Conservation (phyloP, 202 grass and related monocot genomes). For the Hordeum pubiflorum region DNA sequence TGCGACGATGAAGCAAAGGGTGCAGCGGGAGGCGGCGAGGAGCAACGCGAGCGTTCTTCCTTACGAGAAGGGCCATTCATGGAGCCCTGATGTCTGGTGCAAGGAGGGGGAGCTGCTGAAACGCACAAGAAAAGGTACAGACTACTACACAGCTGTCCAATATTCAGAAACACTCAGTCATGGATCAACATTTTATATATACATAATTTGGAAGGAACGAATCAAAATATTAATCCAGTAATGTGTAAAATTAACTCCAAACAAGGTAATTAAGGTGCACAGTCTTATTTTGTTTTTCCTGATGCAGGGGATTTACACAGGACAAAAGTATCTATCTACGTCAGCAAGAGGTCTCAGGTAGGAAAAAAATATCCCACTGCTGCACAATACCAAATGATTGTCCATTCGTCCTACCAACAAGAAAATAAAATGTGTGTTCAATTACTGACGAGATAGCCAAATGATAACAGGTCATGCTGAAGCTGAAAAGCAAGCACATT, state of each 20-base stretch:
- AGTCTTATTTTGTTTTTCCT: slow-evolving; percentile 16
- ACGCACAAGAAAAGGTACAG: slow-evolving; percentile 74
- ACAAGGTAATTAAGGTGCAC: background rate
- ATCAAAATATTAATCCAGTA: background rate
- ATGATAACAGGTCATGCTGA: slow-evolving; percentile 69
- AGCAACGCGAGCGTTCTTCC: slow-evolving; percentile 76
- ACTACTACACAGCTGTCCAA: background rate
- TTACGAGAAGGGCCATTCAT: slow-evolving; percentile 66
- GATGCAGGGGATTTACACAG: slow-evolving; percentile 67
- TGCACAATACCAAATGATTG: slow-evolving; percentile 1
- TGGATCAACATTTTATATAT: background rate
- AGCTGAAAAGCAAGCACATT: slow-evolving; percentile 91
- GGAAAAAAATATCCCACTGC: background rate
- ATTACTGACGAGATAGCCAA: slow-evolving; percentile 14
- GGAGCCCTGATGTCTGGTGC: slow-evolving; percentile 91
- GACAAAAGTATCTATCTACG: slow-evolving; percentile 67
- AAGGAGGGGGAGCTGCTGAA: slow-evolving; percentile 88
- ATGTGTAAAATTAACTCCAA: background rate
- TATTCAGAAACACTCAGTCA: background rate
- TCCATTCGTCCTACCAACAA: background rate
- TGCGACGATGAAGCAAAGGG: slow-evolving; percentile 64
- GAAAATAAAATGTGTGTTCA: background rate
- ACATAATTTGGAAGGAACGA: background rate
- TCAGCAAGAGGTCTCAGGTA: slow-evolving; percentile 88
- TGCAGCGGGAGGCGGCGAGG: slow-evolving; percentile 50